phyloP scores from a whole-genome alignment of 768 basidiomycete genomes.

The Fomitopsis pulvina region DNA sequence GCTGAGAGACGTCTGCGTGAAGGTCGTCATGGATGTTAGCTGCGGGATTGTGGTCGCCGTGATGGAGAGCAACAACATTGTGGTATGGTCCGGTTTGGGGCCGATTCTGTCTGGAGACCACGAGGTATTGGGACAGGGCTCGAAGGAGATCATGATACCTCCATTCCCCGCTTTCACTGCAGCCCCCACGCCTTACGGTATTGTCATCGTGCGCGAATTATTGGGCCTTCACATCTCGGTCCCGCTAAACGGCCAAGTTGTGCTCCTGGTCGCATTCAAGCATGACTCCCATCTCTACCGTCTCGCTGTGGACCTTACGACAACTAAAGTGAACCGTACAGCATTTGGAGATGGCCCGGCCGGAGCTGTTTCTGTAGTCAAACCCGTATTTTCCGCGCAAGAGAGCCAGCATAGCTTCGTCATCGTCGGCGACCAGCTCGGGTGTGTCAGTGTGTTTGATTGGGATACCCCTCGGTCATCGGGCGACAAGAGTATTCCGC shows the following conservation, averaged over 20 bases:
- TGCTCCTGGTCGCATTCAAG: constrained; percentile 46
- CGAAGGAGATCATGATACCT: constrained; percentile 11
- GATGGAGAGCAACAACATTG: constrained; percentile 48
- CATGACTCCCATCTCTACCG: constrained; percentile 49
- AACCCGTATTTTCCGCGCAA: constrained; percentile 40
- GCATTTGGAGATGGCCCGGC: constrained; percentile 47
- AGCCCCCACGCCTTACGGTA: background rate
- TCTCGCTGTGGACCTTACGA: constrained; percentile 29
- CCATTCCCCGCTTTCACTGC: constrained; percentile 3
- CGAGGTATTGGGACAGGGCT: background rate
- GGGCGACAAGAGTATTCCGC: constrained; percentile 15
- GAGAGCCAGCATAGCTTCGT: constrained; percentile 41
- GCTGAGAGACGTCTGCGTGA: constrained; percentile 43
- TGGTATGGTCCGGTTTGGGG: constrained; percentile 46
- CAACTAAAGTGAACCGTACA: constrained; percentile 24
- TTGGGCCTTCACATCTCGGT: constrained; percentile 5
- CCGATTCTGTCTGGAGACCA: constrained; percentile 11
- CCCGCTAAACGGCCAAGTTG: constrained; percentile 6
- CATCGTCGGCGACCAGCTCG: constrained; percentile 58
- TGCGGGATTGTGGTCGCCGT: constrained; percentile 44
- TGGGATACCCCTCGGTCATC: constrained; percentile 28
- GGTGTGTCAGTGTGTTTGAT: constrained; percentile 56
- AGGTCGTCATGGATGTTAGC: constrained; percentile 38
- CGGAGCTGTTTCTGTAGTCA: constrained; percentile 43
- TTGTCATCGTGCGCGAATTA: background rate